Percentiles rank a stretch among this genome's conserved stretches.
Conservation (phyloP, 805 yeast genomes). For the Lachancea mirantina region DNA sequence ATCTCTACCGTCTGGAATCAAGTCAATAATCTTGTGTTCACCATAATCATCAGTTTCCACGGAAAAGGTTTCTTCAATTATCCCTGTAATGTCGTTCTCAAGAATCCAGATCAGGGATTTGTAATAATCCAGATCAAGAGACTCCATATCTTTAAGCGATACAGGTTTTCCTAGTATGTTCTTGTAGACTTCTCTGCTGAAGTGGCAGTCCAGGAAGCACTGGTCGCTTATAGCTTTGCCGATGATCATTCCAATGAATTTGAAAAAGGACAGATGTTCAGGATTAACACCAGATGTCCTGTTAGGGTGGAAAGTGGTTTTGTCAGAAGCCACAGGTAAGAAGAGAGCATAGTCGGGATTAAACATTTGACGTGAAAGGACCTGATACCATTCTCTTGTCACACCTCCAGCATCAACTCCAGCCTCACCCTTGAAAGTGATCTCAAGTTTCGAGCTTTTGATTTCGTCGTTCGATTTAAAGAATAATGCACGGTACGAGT, state of each 20-base stretch:
- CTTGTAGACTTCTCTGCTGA: constrained; percentile 91
- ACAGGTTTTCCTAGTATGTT: constrained; percentile 72
- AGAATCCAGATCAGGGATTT: constrained; percentile 93
- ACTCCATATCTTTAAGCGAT: constrained; percentile 87
- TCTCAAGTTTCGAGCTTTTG: constrained; percentile 62
- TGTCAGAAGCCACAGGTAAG: constrained; percentile 84
- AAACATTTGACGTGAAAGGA: constrained; percentile 87
- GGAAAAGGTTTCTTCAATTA: constrained; percentile 88
- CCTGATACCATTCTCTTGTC: constrained; percentile 96
- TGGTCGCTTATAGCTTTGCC: constrained; percentile 91
- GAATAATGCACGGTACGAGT: constrained; percentile 76
- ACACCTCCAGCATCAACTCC: constrained; percentile 99
- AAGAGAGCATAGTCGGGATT: constrained; percentile 92
- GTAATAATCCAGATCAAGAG: constrained; percentile 84
- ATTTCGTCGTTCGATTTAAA: constrained; percentile 72
- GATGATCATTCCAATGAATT: constrained; percentile 86
- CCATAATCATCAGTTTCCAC: constrained; percentile 93
- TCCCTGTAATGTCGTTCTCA: constrained; percentile 93
- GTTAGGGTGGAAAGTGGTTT: constrained; percentile 92
- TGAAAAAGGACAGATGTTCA: constrained; percentile 86
- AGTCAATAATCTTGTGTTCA: constrained; percentile 74
- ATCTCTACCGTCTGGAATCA: constrained; percentile 73
- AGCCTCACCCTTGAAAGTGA: constrained; percentile 84
- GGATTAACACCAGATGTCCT: constrained; percentile 88
- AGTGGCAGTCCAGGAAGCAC: constrained; percentile 85